Base-by-base conservation (phyloP, 768 basidiomycete genomes). In the Kwoniella mangroviensis region DNA sequence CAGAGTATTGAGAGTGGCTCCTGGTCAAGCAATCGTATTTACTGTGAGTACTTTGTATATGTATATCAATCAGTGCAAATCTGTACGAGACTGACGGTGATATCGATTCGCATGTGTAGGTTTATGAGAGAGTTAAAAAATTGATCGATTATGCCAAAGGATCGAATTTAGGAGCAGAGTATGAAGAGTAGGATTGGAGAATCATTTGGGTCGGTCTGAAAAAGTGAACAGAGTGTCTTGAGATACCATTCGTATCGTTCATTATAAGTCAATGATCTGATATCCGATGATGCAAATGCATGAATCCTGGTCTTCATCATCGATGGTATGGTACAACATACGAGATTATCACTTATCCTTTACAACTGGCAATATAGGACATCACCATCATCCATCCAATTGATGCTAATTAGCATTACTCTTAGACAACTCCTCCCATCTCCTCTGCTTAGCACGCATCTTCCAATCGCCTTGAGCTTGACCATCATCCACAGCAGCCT, bases 1-100 rank as follows among this genome's bases (percentile, higher is more conserved):
- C 43, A 88, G 97, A 22, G 94, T 99, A 43, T 85, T 97, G 77
- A 89, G 97, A 64, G 97, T 99, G 55, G 97, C 97, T 2, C 97
- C 97, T 9, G 97, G 96, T 41, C 84, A 85, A 72, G 95, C 95
- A 2, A 92, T 98, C 74, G 96, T 98, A 43, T 98, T 98, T 79
- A 93, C 96, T 13, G 96, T 83, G 58, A 75, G 81, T 76, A 7
- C 7, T 61, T 7, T n/a, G 2, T 0, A 9, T 3, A 19, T 19
- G 11, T 40, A 0, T 43, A 17, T 3, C 55, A 22, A 6, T 43
- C 42, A 43, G 42, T 43, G 6, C 41, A 5, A 21, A 22, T 21
- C 54, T n/a, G 24, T 6, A 43, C 42, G 42, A 43, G 42, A 19
- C 45, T 49, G 45, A 55, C 7, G 24, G 5, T 55, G 28, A n/a